Evolutionary conservation across 202 grass and related monocot genomes (phyloP), one percentile per base, ranked within the genome.

Genomic region (Tripidium arundinaceum): DNA sequence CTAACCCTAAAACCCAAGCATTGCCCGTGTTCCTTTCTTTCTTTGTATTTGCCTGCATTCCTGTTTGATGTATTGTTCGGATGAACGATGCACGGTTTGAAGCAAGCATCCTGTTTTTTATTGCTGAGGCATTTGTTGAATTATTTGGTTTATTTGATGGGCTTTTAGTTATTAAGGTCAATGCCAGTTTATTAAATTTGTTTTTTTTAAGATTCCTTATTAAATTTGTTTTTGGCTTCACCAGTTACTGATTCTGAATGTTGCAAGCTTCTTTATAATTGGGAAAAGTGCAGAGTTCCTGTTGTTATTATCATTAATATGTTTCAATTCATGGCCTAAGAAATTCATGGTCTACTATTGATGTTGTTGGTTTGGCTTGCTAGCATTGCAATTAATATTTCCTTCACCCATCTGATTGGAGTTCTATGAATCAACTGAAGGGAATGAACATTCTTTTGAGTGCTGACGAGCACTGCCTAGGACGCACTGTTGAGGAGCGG

Each of bases 371-470:
- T 8, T 50, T 64, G 57, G 15, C 43, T 22, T 68, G 58, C 68
- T 52, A 18, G 15, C 13, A n/a, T 54, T 85, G 57, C 29, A 31
- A 70, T 71, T 25, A 47, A 62, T 77, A 16, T 42, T 83, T 72
- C 58, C 10, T 28, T 27, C n/a, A 46, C 42, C 40, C 29, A 50
- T 15, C 79, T 90, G 80, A 90, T 65, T 72, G 42, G 15, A 72
- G 11, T 67, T 10, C 74, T 70, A 42, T 74, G 26, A 9, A 41
- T 58, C 19, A 45, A 70, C 29, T 73, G 61, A 80, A 94, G 90
- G 92, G 92, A 52, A 91, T 95, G 67, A 81, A 99, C 77, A 88
- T 99, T 83, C 84, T 82, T 64, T 88, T 99, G 71, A 99, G 82
- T 24, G 83, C 68, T 40, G 82, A 91, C 2, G 92, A 86, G 78